Evolutionary conservation across 768 basidiomycete species (phyloP).

Genomic region (Lactifluus piperatus): DNA sequence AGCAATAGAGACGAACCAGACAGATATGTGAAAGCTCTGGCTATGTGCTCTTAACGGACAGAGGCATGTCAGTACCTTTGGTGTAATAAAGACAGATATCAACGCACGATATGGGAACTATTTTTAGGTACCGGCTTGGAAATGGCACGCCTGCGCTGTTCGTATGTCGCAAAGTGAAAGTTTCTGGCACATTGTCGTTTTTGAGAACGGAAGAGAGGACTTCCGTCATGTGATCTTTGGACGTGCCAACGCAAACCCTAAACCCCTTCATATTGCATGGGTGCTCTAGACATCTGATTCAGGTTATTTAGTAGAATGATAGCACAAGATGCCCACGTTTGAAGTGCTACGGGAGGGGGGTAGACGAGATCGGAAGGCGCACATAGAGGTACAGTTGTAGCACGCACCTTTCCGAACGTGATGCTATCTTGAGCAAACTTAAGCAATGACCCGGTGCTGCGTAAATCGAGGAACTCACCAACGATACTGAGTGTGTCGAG

Average conservation of each 20-base stretch:
- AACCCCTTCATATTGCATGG: constrained; percentile 85
- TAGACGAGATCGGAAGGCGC: background rate
- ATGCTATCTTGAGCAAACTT: constrained; percentile 42
- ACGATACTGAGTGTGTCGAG: constrained; percentile 53
- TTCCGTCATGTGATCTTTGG: constrained; percentile 59
- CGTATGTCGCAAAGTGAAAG: constrained; percentile 47
- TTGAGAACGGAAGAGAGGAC: constrained; percentile 54
- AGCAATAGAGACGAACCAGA: constrained; percentile 62
- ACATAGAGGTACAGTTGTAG: constrained; percentile 11
- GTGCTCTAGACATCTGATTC: constrained; percentile 43
- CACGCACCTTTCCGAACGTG: constrained; percentile 70
- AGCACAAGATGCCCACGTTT: constrained; percentile 25
- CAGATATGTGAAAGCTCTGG: constrained; percentile 67
- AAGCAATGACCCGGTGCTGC: background rate
- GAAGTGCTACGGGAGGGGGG: constrained; percentile 24
- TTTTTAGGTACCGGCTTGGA: constrained; percentile 63
- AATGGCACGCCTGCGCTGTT: constrained; percentile 50
- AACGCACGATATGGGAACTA: constrained; percentile 65
- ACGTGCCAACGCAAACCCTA: constrained; percentile 57
- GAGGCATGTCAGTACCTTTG: background rate
- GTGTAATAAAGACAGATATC: background rate
- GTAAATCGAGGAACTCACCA: constrained; percentile 40
- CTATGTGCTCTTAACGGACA: constrained; percentile 49
- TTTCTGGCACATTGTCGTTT: constrained; percentile 58
- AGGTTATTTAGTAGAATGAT: constrained; percentile 2